Base-by-base conservation (phyloP, 352 stramenopile genomes). In the Phytophthora macrochlamydospora region DNA sequence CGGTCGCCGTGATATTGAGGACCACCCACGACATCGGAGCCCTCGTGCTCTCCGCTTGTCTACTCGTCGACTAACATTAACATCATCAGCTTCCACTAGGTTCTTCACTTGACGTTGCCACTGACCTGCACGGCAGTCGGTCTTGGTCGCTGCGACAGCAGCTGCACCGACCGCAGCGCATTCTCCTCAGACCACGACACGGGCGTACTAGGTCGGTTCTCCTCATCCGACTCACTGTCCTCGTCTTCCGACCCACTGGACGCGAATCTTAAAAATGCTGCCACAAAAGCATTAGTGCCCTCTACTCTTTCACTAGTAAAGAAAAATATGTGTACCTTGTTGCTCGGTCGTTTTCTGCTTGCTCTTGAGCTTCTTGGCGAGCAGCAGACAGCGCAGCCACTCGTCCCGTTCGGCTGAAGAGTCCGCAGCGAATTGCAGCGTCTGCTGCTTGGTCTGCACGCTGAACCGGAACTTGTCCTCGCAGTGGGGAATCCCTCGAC, bases 231-330 rank as follows among this genome's bases (percentile, higher is more conserved):
- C 1, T 81, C 74, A 44, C 73, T 77, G 40, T 83, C 77, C 12
- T 85, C 75, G 40, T 83, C 77, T 11, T 85, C 76, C 7, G 78
- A 87, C 6, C 71, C 78, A 57, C 78, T 87, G 7, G 74, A 78
- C 30, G 78, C 76, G 56, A 87, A 87, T 42, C 78, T 69, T 24
- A 82, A 74, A 42, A 87, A 87, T 1, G 74, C 78, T 85, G 53
- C 18, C 18, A 24, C 18, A 24, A 24, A 24, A 24, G 18, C 18
- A 24, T 24, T 28, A 50, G 12, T 13, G 29, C 42, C 18, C 18
- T 24, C 9, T 28, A 12, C 43, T 29, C 8, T 29, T 29, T 29
- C 43, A 49, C 11, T 45, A 51, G 33, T 29, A 51, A 51, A 30
- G n/a, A n/a, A 45, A 2, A 0, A 52, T 45, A 52, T 45, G 14